A percentile compares a stretch with the other conserved stretches of the same genome.
Evolutionary conservation across 2,329 filamentous ascomycete species (phyloP).

Genomic region (Claviceps arundinis): DNA sequence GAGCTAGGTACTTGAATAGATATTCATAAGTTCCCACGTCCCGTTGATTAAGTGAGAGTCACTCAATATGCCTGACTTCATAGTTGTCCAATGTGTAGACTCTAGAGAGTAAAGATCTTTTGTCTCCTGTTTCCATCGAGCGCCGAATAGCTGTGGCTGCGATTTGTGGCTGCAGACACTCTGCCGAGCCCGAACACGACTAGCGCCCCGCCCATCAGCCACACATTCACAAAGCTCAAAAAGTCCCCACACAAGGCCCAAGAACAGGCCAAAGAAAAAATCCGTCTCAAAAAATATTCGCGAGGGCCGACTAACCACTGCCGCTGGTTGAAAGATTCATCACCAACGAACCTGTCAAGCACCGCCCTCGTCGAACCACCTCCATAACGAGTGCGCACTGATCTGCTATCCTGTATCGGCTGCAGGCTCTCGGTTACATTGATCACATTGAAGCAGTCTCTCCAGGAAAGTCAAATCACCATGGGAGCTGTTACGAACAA

Average conservation of each 20-base stretch:
- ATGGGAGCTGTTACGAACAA: constrained; percentile 31
- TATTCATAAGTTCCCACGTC: too few relatives aligned
- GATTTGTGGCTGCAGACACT: constrained; percentile 6
- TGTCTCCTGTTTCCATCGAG: too few relatives aligned
- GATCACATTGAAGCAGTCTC: not conserved
- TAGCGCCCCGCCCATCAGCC: constrained; percentile 5
- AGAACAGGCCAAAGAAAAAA: constrained; percentile 10
- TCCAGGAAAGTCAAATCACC: constrained; percentile 16
- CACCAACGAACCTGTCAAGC: constrained; percentile 8
- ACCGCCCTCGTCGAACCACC: constrained; percentile 9
- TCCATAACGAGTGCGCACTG: constrained; percentile 10
- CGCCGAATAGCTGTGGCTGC: not conserved
- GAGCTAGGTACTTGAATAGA: too few relatives aligned
- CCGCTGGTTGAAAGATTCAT: constrained; percentile 4
- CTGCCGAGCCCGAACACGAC: not conserved
- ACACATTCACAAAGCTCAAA: constrained; percentile 7
- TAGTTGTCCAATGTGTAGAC: too few relatives aligned
- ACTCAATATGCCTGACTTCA: too few relatives aligned
- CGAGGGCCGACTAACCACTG: constrained; percentile 1
- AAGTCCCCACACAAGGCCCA: constrained; percentile 8
- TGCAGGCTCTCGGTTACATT: constrained; percentile 8
- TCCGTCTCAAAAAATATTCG: constrained; percentile 5
- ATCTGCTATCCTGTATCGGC: not conserved
- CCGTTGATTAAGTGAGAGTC: too few relatives aligned
- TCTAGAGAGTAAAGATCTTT: too few relatives aligned